Conservation (phyloP, 2,329 filamentous ascomycete species). For the Coniochaeta sp. region DNA sequence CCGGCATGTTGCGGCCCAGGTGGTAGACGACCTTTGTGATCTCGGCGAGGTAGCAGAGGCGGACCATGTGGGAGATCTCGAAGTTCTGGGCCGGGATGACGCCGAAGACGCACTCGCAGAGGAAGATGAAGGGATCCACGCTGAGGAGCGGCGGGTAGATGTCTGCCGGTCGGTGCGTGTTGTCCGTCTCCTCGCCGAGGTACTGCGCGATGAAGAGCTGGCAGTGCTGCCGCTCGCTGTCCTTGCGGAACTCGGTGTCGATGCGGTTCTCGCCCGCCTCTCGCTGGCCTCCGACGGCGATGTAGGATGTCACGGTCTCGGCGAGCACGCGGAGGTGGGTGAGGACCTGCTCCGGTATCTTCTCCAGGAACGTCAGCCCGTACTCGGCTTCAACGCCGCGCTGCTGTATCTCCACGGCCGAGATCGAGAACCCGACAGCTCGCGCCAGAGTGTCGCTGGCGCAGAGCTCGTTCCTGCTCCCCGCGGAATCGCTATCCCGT, state of each 20-base stretch:
- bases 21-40: conserved; percentile 71
- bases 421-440: conserved; percentile 75
- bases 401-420: conserved; percentile 84
- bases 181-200: conserved; percentile 31
- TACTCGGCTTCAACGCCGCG: conserved; percentile 70
- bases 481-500: conserved; percentile 16
- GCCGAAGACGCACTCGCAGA: conserved; percentile 70
- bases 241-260: conserved; percentile 56
- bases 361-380: conserved; percentile 70
- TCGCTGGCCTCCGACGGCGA: conserved; percentile 65
- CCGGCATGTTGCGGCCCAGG: conserved; percentile 46
- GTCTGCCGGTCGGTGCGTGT: conserved; percentile 33
- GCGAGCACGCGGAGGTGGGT: conserved; percentile 83
- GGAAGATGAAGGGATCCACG: conserved; percentile 69
- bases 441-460: conserved; percentile 53
- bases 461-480: conserved; percentile 36
- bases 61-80: conserved; percentile 72
- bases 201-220: conserved; percentile 64
- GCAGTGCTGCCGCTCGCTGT: conserved; percentile 65
- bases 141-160: conserved; percentile 52
- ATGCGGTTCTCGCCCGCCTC: conserved; percentile 52
- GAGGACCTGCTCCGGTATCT: conserved; percentile 73
- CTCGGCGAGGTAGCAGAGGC: conserved; percentile 84
- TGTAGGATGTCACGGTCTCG: conserved; percentile 81
- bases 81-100: conserved; percentile 59